These are phyloP conservation scores for Gymnopilus dilepis DNA, from an alignment of 768 basidiomycete genomes.

Conservation along the genomic window DNA sequence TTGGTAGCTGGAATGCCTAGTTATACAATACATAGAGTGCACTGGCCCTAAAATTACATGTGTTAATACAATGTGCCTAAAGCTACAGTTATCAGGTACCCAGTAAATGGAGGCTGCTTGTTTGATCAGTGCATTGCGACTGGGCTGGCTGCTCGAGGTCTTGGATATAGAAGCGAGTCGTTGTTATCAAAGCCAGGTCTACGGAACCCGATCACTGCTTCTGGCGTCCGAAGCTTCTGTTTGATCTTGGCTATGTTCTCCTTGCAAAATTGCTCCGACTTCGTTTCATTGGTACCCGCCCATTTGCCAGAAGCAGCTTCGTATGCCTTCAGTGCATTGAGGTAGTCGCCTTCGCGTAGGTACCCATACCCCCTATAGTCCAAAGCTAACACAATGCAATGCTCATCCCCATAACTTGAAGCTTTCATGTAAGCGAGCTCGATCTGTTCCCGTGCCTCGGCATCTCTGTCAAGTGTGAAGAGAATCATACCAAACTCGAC, in stretches of 20 bases:
- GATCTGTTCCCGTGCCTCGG: not conserved
- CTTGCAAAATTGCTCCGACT: not conserved
- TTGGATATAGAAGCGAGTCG: constrained; percentile 3
- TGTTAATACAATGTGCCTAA: too few species aligned
- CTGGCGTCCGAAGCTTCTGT: not conserved
- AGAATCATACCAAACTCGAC: not conserved
- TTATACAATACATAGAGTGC: too few species aligned
- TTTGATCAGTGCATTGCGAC: too few species aligned
- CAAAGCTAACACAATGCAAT: not conserved
- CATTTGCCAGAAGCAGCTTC: constrained; percentile 9
- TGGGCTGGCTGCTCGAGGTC: too few species aligned
- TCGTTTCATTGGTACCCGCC: not conserved
- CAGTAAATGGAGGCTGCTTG: too few species aligned
- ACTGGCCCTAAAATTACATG: too few species aligned
- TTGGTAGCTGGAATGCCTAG: too few species aligned
- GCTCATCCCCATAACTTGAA: not conserved
- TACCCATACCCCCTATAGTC: constrained; percentile 13
- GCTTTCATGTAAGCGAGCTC: not conserved
- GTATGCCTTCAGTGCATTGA: constrained; percentile 9
- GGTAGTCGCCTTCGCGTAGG: constrained; percentile 12
- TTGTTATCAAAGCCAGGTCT: constrained; percentile 2
- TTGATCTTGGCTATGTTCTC: constrained; percentile 8
- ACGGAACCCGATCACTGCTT: constrained; percentile 6
- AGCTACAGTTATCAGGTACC: too few species aligned
- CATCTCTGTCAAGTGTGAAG: constrained; percentile 6